These are phyloP conservation scores for Fusarium begoniae DNA, from an alignment of 2,329 filamentous ascomycete species.

Conservation along the genomic window DNA sequence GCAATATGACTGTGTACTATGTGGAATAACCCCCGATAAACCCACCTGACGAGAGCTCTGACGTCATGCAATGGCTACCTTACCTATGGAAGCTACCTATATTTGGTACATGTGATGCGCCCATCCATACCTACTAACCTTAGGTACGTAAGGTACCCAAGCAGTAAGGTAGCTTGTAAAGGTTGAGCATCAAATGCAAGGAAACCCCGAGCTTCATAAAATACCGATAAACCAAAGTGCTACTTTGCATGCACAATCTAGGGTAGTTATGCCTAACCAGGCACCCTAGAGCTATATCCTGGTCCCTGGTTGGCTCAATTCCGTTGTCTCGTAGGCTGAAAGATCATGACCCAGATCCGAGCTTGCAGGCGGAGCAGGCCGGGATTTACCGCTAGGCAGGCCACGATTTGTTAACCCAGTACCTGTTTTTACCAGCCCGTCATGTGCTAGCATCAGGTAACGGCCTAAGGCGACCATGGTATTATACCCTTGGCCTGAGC, in stretches of 20 bases:
- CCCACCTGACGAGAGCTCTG: constrained; percentile 4
- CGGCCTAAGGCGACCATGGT: constrained; percentile 6
- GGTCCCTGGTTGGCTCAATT: constrained; percentile 18
- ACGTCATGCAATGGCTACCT: constrained; percentile 4
- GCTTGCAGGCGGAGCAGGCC: constrained; percentile 27
- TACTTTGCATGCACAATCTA: neutral
- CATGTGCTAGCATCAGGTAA: neutral
- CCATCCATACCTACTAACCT: neutral
- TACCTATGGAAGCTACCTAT: neutral
- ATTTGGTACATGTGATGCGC: neutral
- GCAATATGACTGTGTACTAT: neutral
- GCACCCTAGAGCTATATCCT: constrained; percentile 17
- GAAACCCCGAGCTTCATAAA: neutral
- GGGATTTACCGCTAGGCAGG: constrained; percentile 38
- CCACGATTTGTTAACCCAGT: constrained; percentile 19
- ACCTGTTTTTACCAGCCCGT: neutral
- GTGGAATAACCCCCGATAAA: neutral
- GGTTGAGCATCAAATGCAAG: neutral
- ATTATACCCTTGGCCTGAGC: constrained; percentile 2
- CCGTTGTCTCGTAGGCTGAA: constrained; percentile 29
- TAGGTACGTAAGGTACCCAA: neutral
- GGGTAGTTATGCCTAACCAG: constrained; percentile 2
- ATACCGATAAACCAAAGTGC: neutral
- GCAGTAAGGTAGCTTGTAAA: neutral
- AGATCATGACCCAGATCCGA: constrained; percentile 27